Base-by-base conservation (phyloP, 2,329 filamentous ascomycete species). In the Pseudogymnoascus sp. region DNA sequence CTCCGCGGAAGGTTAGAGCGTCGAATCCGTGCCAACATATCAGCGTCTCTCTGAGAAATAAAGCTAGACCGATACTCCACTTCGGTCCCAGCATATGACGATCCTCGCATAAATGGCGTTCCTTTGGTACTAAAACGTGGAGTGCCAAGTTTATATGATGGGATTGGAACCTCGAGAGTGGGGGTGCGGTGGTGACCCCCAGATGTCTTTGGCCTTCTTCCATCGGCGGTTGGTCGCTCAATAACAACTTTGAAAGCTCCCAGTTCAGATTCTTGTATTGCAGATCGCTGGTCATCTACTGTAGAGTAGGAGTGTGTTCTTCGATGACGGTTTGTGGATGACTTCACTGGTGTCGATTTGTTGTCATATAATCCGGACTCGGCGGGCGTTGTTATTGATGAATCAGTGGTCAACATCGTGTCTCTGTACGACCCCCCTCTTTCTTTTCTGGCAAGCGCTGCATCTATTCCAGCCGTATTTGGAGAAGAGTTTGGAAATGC, bases 241-340 rank as follows among this genome's bases (percentile, higher is more conserved):
- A 95, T 93, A 64, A 93, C 82, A 38, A 95, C 86, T 72, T 89
- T 91, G 74, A 94, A 87, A 62, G 85, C 88, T 35, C 87, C 88
- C 2, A 80, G 80, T 64, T 88, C 86, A 19, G 80, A 78, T 35
- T 68, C 67, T 80, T 81, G 65, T 79, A 79, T 60, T 76, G 78
- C 38, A 73, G 72, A 62, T 74, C 79, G 55, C 82, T 80, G 66
- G n/a, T 92, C 90, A 58, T 87, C 88, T 62, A 89, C 77, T 5
- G 89, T 92, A 35, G 90, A 92, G 71, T 92, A 89, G 0, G 91
- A 95, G 68, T 88, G 79, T 19, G 89, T 85, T 67, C 89, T 85
- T 62, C 82, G 81, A 66, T 82, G 86, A 38, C 73, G 49, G 22
- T n/a, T 35, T 33, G 49, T 72, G 59, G 72, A 65, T 63, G 35